These are phyloP conservation scores for Dimocarpus longan DNA, from an alignment of 345 rosid genomes.

Conservation along the genomic window DNA sequence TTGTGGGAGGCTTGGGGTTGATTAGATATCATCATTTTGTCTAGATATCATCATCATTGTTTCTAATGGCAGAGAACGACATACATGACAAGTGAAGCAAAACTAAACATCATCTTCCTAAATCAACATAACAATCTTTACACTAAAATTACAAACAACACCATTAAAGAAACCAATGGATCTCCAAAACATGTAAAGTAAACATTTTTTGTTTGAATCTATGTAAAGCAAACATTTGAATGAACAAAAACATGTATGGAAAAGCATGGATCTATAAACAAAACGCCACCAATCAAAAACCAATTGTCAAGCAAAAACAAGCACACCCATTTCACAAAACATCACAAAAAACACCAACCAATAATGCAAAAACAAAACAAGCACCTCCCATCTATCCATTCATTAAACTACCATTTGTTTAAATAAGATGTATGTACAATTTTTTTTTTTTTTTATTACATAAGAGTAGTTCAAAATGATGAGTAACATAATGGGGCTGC, in stretches of 20 bases:
- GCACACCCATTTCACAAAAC: constrained; percentile 18
- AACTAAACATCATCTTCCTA: background rate
- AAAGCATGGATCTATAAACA: background rate
- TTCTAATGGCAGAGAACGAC: background rate
- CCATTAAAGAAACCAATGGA: constrained; percentile 6
- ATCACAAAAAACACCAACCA: background rate
- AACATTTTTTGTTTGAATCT: too few species aligned
- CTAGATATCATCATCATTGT: background rate
- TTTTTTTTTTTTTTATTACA: too few species aligned
- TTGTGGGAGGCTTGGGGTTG: too few species aligned
- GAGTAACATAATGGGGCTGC: too few species aligned
- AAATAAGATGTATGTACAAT: too few species aligned
- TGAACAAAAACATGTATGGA: background rate
- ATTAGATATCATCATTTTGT: too few species aligned
- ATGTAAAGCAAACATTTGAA: background rate
- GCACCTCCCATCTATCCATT: background rate
- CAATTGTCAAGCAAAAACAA: background rate
- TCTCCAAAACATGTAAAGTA: background rate
- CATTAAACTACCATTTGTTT: background rate
- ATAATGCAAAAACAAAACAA: background rate
- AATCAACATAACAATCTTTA: background rate
- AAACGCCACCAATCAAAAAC: constrained; percentile 13
- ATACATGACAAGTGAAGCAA: background rate
- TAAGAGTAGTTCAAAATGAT: too few species aligned
- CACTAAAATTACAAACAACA: background rate